phyloP scores from a whole-genome alignment of 257 asterid genomes.

The Voacanga thouarsii region DNA sequence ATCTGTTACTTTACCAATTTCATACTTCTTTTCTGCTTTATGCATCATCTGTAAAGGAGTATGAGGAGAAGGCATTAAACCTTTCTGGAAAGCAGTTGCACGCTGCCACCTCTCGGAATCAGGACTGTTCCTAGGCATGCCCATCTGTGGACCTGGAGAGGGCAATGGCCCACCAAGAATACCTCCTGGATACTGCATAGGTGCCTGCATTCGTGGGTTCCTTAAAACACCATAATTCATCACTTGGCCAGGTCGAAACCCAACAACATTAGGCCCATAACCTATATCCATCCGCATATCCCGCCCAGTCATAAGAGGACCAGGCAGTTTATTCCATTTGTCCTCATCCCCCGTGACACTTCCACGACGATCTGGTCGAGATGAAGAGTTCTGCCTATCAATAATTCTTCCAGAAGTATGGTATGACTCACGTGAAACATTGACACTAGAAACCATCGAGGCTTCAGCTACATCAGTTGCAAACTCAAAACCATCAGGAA shows the following conservation, averaged over 20 bases:
- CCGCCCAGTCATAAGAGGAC: conserved; percentile 47
- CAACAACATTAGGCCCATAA: conserved; percentile 37
- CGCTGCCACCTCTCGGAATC: conserved; percentile 94
- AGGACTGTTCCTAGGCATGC: conserved; percentile 52
- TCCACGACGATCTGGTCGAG: conserved; percentile 65
- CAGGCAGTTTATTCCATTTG: conserved; percentile 58
- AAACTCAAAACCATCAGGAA: conserved; percentile 62
- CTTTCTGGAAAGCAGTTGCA: conserved; percentile 68
- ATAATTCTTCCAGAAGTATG: conserved; percentile 48
- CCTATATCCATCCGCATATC: conserved; percentile 45
- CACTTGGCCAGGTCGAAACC: conserved; percentile 56
- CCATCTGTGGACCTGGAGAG: conserved; percentile 58
- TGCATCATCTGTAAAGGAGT: conserved; percentile 67
- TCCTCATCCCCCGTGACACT: conserved; percentile 61
- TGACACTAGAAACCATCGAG: conserved; percentile 31
- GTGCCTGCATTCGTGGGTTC: conserved; percentile 54
- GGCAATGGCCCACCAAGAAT: conserved; percentile 70
- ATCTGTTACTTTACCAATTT: conserved; percentile 73
- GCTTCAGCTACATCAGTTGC: conserved; percentile 43
- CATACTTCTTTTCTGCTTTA: conserved; percentile 82
- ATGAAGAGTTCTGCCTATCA: conserved; percentile 48
- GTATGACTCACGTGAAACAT: conserved; percentile 39
- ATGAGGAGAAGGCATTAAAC: conserved; percentile 77
- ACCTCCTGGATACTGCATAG: conserved; percentile 47
- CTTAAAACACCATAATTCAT: conserved; percentile 63